Base-by-base conservation (phyloP, 1,139 yeast genomes). In the Kurtzmaniella quercitrusa region DNA sequence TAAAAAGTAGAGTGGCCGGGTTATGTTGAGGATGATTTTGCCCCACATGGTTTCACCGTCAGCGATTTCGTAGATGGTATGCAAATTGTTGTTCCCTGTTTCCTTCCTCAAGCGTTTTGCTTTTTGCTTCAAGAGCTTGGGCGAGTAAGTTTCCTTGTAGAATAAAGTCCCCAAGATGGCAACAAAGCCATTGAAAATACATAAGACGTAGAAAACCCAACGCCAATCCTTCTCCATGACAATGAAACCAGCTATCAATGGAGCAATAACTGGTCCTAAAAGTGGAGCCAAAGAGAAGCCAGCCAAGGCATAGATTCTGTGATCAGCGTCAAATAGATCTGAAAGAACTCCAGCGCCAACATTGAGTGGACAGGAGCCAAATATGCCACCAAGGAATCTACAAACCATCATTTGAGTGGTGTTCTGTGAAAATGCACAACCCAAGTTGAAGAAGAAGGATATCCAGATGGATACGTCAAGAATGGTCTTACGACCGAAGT, bases 321-420 rank as follows among this genome's bases (percentile, higher is more conserved):
- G 69, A 29, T 62, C 54, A 49, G 79, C 80, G 40, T 67, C 66
- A 62, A 74, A 82, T 45, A 81, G 58, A 55, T 82, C 89, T n/a
- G 85, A 83, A 41, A 82, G 58, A 3, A 81, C 75, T 27, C 88
- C 89, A 1, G 85, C 86, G n/a, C 86, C 85, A n/a, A 81, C 82
- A 43, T 81, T 77, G 40, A 82, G 62, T 1, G 87, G 46, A 17
- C 41, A 37, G 3, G 44, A 41, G 9, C 46, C 46, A 54, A 55
- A 61, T 43, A 63, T 62, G 55, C 77, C 77, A 0, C 73, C 70
- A 11, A 68, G 48, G 42, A 72, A 72, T 37, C 77, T 52, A 48
- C 59, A 70, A 3, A 68, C 55, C 62, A 72, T 59, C 62, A 72
- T 61, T 49, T 70, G 75, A 8, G 65, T 53, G 0, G 74, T 68